Base-by-base conservation (phyloP, 306 rosid species). In the Dryas drummondii region DNA sequence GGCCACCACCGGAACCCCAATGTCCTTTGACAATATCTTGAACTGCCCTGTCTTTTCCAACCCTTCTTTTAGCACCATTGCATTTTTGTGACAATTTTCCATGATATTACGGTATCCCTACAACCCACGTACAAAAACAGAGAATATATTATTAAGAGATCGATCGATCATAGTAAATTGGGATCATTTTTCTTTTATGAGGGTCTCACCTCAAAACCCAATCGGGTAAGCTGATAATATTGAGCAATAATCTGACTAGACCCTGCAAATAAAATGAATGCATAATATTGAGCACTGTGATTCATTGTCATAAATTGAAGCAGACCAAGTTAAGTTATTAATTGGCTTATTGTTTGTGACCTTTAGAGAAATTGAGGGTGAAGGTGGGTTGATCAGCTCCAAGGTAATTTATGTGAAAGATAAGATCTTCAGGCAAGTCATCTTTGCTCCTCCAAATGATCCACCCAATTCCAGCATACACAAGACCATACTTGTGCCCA, bases 401-500 rank as follows among this genome's bases (percentile, higher is more conserved):
- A 48, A 82, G 85, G 65, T 82, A 82, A 15, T 82, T 56, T 15
- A 78, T 78, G 40, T 87, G 88, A 66, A 91, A 91, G 65, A 91
- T 66, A 15, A 91, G 93, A 6, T 86, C 90, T 27, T 88, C 61
- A 11, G 96, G 96, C 66, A 91, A 82, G 49, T 91, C 96, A 0
- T 86, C 70, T 53, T 87, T 80, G 63, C 48, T 75, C 52, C 96
- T 91, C 96, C 96, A 91, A 0, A 86, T 65, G 27, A 82, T 80
- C 93, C 96, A 91, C 6, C 96, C 93, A 72, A 91, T 84, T 27
- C 97, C 97, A 14, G 93, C 96, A 77, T 92, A 92, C 11, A 92
- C 96, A 52, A 92, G 93, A 0, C 97, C 97, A 57, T 91, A 91
- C 48, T 91, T 91, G 47, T 91, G 97, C 0, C 96, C 97, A 55